Conservation (phyloP, 805 yeast species). For the Suhomyces sp. region DNA sequence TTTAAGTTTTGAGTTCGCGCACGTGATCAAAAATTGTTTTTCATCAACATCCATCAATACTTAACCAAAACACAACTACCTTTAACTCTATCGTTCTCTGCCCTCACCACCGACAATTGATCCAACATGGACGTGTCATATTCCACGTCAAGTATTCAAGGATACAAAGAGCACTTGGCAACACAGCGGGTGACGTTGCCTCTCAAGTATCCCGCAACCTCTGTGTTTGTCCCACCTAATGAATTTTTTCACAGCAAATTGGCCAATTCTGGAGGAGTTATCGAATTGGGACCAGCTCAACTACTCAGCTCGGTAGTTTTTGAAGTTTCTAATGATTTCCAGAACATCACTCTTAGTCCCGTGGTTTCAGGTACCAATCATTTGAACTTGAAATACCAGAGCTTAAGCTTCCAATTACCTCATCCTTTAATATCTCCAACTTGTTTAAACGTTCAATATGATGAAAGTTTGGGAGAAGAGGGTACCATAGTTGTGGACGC, state of each 20-base stretch:
- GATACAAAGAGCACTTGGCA: conserved; percentile 19
- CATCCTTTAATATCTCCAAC: conserved; percentile 17
- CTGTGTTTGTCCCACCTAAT: conserved; percentile 14
- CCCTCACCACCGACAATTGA: too few species aligned
- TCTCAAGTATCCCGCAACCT: conserved; percentile 20
- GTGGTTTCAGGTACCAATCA: conserved; percentile 32
- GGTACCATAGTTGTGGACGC: conserved; percentile 49
- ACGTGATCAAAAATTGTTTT: too few species aligned
- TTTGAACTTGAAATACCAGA: conserved; percentile 33
- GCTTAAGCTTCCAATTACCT: conserved; percentile 27
- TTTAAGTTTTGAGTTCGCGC: too few species aligned
- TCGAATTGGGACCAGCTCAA: conserved; percentile 18
- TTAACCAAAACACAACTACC: not conserved
- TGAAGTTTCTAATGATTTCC: conserved; percentile 31
- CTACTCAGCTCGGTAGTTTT: conserved; percentile 27
- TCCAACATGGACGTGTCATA: conserved; percentile 14
- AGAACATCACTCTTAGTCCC: conserved; percentile 40
- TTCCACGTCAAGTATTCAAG: conserved; percentile 20
- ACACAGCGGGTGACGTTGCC: conserved; percentile 21
- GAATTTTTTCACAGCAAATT: conserved; percentile 22
- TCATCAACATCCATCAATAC: conserved; percentile 7
- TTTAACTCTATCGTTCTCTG: not conserved
- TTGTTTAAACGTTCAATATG: conserved; percentile 14
- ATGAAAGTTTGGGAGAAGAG: conserved; percentile 19
- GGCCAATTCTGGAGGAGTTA: conserved; percentile 22